phyloP scores from a whole-genome alignment of 225 moss, liverwort and hornwort species.

The Takakia lepidozioides region DNA sequence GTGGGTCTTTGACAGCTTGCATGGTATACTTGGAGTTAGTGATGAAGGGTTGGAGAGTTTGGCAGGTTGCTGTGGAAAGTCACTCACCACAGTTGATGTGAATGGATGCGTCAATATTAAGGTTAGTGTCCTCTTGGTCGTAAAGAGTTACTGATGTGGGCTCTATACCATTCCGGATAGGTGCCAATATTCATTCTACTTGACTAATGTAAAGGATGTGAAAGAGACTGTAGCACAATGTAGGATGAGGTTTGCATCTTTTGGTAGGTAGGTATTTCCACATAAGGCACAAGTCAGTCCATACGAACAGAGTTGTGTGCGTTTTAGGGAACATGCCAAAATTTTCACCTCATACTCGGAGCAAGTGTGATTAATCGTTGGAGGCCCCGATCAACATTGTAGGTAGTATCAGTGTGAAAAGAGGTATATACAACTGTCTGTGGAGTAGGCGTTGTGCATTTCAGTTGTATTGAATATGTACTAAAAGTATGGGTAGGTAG shows the following conservation, averaged over 20 bases:
- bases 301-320: too few species aligned
- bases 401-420: too few species aligned
- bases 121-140: slow-evolving; percentile 29
- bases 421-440: too few species aligned
- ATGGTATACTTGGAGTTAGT: slow-evolving; percentile 86
- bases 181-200: not conserved
- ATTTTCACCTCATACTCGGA: not conserved
- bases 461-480: too few species aligned
- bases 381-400: not conserved
- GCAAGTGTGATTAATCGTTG: not conserved
- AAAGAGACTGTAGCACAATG: too few species aligned
- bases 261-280: not conserved
- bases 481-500: too few species aligned
- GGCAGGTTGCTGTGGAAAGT: slow-evolving; percentile 49
- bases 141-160: not conserved
- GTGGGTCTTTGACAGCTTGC: slow-evolving; percentile 47
- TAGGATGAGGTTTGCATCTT: too few species aligned
- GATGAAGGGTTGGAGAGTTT: slow-evolving; percentile 74
- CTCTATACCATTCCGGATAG: too few species aligned
- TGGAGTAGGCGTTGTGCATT: too few species aligned
- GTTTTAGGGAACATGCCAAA: not conserved
- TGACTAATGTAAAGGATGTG: not conserved
- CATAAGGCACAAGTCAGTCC: not conserved
- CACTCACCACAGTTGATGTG: slow-evolving; percentile 81
- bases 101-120: slow-evolving; percentile 84